Evolutionary conservation across 495 filamentous ascomycete genomes (phyloP), one percentile per base, ranked within the genome.

Genomic region (Penicillium paxilli): DNA sequence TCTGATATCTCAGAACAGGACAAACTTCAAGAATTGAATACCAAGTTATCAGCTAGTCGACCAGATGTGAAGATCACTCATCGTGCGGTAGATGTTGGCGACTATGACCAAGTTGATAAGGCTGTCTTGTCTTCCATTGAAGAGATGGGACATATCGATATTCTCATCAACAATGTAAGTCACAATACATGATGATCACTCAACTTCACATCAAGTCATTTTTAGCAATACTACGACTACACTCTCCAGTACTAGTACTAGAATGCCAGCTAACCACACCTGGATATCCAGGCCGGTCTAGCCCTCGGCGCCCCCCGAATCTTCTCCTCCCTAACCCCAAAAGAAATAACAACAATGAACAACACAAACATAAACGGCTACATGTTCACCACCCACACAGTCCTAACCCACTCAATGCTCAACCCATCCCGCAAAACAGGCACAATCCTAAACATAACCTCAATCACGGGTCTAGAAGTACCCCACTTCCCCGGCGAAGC

Each of bases 391-490:
- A 64, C 70, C 0, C 55, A 72, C 32, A 61, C 67, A 20, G 67
- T 73, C 1, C 64, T 75, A 9, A 72, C 71, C 41, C 21, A 30
- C 12, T 54, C 47, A 33, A 70, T 73, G 68, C 45, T 62, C 25
- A 35, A n/a, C n/a, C n/a, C n/a, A n/a, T n/a, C 47, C 1, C 54
- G 57, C 6, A 65, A 63, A 20, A 7, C 35, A 6, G 72, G 72
- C 11, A 72, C 69, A 7, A 72, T 75, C 21, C 41, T 75, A 2
- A 75, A 75, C 54, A 44, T 73, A 19, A 67, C 72, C 25, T 70
- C 66, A 0, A 58, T 64, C 4, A 75, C 72, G 0, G 72, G 58
- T 3, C 58, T 75, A 0, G 52, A 73, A 49, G 59, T 62, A 0
- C 71, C 69, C 1, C 72, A 71, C 0, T 71, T 71, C 52, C 55